Percentiles rank a stretch among this genome's conserved stretches.
phyloP scores from a whole-genome alignment of 345 rosid species.

The Gossypium anomalum region DNA sequence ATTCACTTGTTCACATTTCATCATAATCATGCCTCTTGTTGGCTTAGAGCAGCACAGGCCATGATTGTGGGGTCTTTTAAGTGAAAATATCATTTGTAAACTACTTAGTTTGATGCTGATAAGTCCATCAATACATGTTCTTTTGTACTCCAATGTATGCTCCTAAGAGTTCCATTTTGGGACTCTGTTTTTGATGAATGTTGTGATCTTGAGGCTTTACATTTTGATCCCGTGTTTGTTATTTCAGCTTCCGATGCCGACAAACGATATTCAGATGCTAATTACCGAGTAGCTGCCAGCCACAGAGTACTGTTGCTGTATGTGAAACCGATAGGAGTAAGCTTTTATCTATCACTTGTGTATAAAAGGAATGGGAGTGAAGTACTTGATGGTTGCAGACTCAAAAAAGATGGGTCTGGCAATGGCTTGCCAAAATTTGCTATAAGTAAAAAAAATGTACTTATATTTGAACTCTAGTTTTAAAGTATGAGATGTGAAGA shows the following conservation, averaged over 20 bases:
- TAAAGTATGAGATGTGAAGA: background rate
- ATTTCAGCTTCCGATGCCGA: conserved; percentile 42
- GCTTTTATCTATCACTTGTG: background rate
- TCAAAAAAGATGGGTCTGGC: conserved; percentile 3
- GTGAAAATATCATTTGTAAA: background rate
- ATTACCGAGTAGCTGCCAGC: conserved; percentile 34
- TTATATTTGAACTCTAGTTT: background rate
- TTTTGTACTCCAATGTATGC: background rate
- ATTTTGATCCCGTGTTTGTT: background rate
- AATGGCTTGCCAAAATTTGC: background rate
- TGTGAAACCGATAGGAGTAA: background rate
- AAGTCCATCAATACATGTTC: background rate
- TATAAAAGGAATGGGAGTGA: background rate
- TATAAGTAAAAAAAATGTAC: background rate
- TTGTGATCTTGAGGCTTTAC: background rate
- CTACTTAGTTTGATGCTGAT: background rate
- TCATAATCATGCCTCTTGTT: background rate
- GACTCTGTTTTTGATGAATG: background rate
- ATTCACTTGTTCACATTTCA: background rate
- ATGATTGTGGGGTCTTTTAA: background rate
- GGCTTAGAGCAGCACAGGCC: background rate
- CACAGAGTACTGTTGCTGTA: conserved; percentile 7
- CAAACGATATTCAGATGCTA: conserved; percentile 37
- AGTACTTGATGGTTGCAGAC: conserved; percentile 6
- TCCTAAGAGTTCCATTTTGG: background rate